Conservation (phyloP, 2,329 filamentous ascomycete species). For the Rutstroemia sp. region DNA sequence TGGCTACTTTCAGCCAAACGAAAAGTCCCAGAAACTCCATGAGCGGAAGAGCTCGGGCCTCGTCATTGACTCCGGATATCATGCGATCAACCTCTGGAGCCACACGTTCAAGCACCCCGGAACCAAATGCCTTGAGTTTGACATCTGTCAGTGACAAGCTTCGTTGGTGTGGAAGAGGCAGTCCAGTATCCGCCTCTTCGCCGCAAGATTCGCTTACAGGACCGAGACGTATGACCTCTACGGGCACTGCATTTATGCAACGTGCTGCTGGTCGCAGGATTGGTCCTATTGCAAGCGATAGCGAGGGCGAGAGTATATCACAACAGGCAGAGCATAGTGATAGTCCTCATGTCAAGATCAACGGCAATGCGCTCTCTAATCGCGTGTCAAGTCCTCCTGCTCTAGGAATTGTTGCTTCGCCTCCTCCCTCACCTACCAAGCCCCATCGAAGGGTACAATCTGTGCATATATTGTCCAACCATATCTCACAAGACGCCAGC, state of each 20-base stretch:
- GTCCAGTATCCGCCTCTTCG: conserved; percentile 11
- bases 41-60: conserved; percentile 17
- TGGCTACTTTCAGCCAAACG: conserved; percentile 11
- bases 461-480: conserved; percentile 16
- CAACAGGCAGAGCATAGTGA: conserved; percentile 4
- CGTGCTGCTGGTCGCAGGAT: conserved; percentile 22
- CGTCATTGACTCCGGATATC: conserved; percentile 23
- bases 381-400: conserved; percentile 16
- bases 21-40: conserved; percentile 8
- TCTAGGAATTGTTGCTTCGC: conserved; percentile 10
- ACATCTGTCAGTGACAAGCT: conserved; percentile 17
- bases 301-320: conserved; percentile 19
- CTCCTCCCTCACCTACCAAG: conserved; percentile 18
- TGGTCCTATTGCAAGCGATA: conserved; percentile 23
- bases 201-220: conserved; percentile 12
- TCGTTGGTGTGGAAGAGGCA: conserved; percentile 16
- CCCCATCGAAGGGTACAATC: conserved; percentile 20
- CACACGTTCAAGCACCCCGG: conserved; percentile 19
- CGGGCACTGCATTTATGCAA: conserved; percentile 41
- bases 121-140: conserved; percentile 16
- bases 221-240: conserved; percentile 38
- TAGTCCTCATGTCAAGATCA: neutral
- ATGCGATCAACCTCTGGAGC: conserved; percentile 11
- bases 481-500: neutral
- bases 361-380: conserved; percentile 3